Base-by-base conservation (phyloP, 163 green algal species). In the Scenedesmus sp. region DNA sequence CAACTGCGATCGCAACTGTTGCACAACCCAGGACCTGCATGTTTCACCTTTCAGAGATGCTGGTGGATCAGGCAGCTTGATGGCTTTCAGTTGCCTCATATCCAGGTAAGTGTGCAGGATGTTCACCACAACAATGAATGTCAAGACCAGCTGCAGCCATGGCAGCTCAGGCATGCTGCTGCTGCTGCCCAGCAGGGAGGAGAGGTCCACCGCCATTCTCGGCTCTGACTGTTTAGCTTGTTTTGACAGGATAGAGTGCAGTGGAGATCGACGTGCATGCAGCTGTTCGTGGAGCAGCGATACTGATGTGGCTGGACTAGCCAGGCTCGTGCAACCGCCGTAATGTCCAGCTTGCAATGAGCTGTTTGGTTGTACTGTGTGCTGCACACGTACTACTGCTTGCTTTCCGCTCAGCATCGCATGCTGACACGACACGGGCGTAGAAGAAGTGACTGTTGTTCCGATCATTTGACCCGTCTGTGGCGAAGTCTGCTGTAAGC, bases 91-190 rank as follows among this genome's bases (percentile, higher is more conserved):
- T 64, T 98, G 96, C 9, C 96, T 83, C 0, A 94, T 20, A 55
- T 98, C 96, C 18, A 98, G 89, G 46, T 95, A 97, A 0, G 89
- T 94, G 59, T 97, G 93, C 0, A 97, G 76, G 0, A 92, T 23
- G 54, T 95, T 96, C 0, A 97, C 94, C 0, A 89, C 52, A 1
- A 94, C 8, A 10, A 91, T 94, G 93, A 98, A 98, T 2, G 60
- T 91, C 0, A 98, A 6, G 4, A 95, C 94, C 1, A 93, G 5
- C 62, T 97, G 62, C 76, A 98, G 88, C 87, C 95, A 98, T 0
- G 92, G 92, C 1, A 94, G 34, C 70, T 79, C 70, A 79, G 70
- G 70, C 52, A 52, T 79, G 70, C 70, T 79, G 70, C 70, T 79
- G 70, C 70, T 79, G 70, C 13, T 79, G 23, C 70, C 13, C 70